Base-by-base conservation (phyloP, 2,329 filamentous ascomycete species). In the Exserohilum rostratum region DNA sequence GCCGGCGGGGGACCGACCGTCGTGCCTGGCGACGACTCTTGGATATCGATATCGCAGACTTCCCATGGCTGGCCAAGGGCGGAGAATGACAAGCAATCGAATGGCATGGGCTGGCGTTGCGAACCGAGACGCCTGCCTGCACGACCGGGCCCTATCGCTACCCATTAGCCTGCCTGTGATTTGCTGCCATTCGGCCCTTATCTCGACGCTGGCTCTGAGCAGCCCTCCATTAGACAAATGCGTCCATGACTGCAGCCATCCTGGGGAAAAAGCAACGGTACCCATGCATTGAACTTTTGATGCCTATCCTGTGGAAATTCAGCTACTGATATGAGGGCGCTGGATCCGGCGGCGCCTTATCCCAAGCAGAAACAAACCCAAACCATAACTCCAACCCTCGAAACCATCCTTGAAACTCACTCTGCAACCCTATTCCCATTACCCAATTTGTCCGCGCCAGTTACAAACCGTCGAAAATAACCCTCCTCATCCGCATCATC, bases 401-500 rank as follows among this genome's bases (percentile, higher is more conserved):
- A 46, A 25, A 25, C 22, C 22, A 7, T 25, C 22, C 22, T 25
- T 4, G 22, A 25, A 25, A 25, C 22, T 5, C 22, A 25, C 22
- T 25, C 13, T n/a, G 2, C 33, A 35, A 6, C 33, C 33, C 12
- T 34, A 18, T 17, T 18, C 33, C 13, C 33, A 35, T 6, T 3
- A 15, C 12, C 33, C 5, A 30, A 31, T 9, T 31, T 27, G 18
- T n/a, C 50, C 39, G 4, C 5, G 10, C 5, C 38, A 11, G 43
- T 48, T 50, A 72, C 5, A 62, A 31, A 17, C 73, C 71, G 18
- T 74, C 67, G 3, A 63, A 66, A 48, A 64, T 72, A 2, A n/a
- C 66, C 68, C 57, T 76, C 73, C 30, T 76, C 60, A 39, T 73
- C 71, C 22, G 4, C 22, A 1, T 34, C 30, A 35, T 72, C 69